A percentile compares a stretch with the other conserved stretches of the same genome.
Conservation (phyloP, 768 basidiomycete genomes). For the Cubamyces lactineus region DNA sequence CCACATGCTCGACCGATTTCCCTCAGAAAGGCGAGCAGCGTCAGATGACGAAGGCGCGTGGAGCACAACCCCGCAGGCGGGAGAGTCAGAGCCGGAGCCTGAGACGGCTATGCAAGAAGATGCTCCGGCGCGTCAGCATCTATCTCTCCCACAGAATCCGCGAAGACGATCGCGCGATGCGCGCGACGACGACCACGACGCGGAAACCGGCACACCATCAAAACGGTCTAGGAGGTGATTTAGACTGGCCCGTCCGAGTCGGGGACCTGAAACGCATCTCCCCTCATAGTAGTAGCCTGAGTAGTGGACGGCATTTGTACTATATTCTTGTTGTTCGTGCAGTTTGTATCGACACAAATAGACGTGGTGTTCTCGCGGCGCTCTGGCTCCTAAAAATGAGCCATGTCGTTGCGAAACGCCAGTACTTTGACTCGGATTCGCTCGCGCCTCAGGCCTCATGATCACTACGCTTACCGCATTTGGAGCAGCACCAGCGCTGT, state of each 20-base stretch:
- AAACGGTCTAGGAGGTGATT: too few species aligned
- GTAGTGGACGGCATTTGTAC: not conserved
- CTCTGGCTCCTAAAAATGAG: not conserved
- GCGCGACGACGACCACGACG: not conserved
- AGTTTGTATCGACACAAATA: not conserved
- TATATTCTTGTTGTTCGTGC: slow-evolving; percentile 1
- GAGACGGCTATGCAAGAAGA: not conserved
- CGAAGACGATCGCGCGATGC: not conserved
- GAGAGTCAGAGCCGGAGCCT: not conserved
- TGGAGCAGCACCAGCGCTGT: not conserved
- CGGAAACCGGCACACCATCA: not conserved
- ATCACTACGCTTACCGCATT: slow-evolving; percentile 10
- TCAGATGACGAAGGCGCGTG: slow-evolving; percentile 7
- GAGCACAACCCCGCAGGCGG: slow-evolving; percentile 9
- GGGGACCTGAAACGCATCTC: too few species aligned
- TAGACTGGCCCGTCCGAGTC: not conserved
- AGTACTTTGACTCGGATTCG: not conserved
- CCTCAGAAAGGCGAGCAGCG: not conserved
- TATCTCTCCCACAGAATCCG: not conserved
- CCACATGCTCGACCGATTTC: not conserved
- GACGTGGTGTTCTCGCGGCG: not conserved
- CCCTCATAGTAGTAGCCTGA: not conserved
- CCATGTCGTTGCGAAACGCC: not conserved
- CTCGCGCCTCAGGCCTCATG: not conserved
- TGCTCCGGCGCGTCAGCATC: too few species aligned